phyloP scores from a whole-genome alignment of 345 rosid species.

The Psidium guajava region DNA sequence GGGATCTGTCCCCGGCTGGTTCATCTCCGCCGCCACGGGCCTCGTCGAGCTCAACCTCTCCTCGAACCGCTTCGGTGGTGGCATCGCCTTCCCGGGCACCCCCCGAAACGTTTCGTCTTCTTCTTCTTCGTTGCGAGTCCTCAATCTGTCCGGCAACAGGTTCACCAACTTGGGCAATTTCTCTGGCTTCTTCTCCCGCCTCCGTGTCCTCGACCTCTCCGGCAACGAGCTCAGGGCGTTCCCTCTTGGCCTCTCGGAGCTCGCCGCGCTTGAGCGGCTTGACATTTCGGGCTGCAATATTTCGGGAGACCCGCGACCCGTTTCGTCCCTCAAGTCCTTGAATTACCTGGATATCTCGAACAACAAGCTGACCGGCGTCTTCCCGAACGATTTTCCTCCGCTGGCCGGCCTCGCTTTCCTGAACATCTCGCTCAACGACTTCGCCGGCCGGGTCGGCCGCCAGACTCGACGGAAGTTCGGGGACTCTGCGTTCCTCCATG shows the following conservation, averaged over 20 bases:
- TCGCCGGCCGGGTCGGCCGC: conserved; percentile 37
- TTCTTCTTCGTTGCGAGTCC: conserved; percentile 27
- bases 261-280: conserved; percentile 35
- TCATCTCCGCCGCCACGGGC: conserved; percentile 43
- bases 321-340: conserved; percentile 43
- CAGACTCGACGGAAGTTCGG: conserved; percentile 45
- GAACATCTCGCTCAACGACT: conserved; percentile 63
- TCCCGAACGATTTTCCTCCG: conserved; percentile 76
- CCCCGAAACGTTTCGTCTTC: conserved; percentile 7
- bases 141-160: conserved; percentile 70
- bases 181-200: conserved; percentile 33
- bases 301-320: conserved; percentile 29
- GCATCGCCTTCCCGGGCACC: conserved; percentile 22
- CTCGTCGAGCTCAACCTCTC: conserved; percentile 19
- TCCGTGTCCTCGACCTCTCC: conserved; percentile 55
- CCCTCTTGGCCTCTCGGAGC: conserved; percentile 41
- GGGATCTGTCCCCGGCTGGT: conserved; percentile 62
- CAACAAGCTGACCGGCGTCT: conserved; percentile 53
- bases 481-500: conserved; percentile 46
- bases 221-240: conserved; percentile 32
- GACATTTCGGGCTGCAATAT: conserved; percentile 64
- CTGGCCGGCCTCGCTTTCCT: conserved; percentile 33
- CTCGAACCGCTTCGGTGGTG: conserved; percentile 6
- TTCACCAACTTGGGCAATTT: conserved; percentile 48
- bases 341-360: conserved; percentile 58